Base-by-base conservation (phyloP, 345 rosid species). In the Hibiscus tridactylites region DNA sequence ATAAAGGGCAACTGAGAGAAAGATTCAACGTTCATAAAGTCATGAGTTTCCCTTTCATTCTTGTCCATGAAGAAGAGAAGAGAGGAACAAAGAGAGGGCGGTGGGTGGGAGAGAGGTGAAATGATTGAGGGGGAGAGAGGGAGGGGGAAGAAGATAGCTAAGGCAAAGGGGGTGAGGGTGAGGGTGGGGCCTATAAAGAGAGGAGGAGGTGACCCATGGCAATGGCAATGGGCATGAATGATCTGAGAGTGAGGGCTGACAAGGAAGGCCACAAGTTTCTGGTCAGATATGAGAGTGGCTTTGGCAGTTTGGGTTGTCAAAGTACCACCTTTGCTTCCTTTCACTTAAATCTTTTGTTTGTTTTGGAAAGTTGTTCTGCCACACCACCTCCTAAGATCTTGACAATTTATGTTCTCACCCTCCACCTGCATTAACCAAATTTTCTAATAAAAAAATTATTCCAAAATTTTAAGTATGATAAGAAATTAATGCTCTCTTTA, bases 11-110 rank as follows among this genome's bases (percentile, higher is more conserved):
- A 89, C 35, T 79, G 88, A 49, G 89, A 79, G 80, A 76, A 82
- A 42, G 91, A 82, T 70, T 87, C 79, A 2, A 85, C 81, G 63
- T 85, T 87, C 91, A 87, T 82, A 83, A 87, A 87, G 76, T 88
- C 90, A 63, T 82, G 89, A 73, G 83, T 81, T 70, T 85, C 86
- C 73, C 80, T 79, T 73, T 79, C 82, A 12, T 52, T 62, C 60
- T 69, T 79, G 31, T 74, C 81, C 81, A 78, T 78, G 63, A 7
- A 50, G 17, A 10, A 65, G 65, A 60, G 58, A 24, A 12, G 11
- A 65, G 65, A 50, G 16, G 11, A 26, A 37, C 24, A 37, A 9
- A 63, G 13, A n/a, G 8, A 33, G 52, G 16, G 2, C 31, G 26
- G 70, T 15, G 46, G 47, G 21, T 26, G 17, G 49, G 8, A 39